Base-by-base conservation (phyloP, 2,329 filamentous ascomycete species). In the Trichoderma atroviride region DNA sequence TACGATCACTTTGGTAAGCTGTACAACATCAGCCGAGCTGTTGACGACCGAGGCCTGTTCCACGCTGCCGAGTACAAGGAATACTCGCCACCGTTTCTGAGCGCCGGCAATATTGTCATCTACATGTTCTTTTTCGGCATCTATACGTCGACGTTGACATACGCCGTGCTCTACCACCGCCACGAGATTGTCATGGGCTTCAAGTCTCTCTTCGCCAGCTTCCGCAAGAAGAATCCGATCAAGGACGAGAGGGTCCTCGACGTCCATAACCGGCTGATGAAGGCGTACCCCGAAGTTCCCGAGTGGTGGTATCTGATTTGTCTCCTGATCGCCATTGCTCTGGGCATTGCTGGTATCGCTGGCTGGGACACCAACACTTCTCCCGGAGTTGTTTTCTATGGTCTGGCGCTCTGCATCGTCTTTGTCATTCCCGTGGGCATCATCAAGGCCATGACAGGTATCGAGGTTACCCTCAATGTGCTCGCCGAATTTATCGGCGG, bases 81-180 rank as follows among this genome's bases (percentile, higher is more conserved):
- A 1, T 88, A 87, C 75, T 87, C 84, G 3, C 84, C 84, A 0
- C 84, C 84, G 0, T 88, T 83, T 72, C 75, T 88, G 31, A 77
- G 82, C 0, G 84, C 86, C 14, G 83, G 81, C 19, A 85, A 84
- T 68, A 75, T 85, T n/a, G 78, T 80, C 35, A 79, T 84, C n/a
- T 88, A 87, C 78, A 79, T 85, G 71, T 85, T 84, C 75, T 87
- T 86, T 78, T 88, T 88, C 69, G 84, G 81, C 62, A 83, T 86
- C 35, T 87, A 87, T 72, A 80, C 85, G 0, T 83, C 85, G 22
- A 83, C 82, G 0, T 75, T 88, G 19, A 83, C 83, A 4, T 86
- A 87, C 67, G 82, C 84, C 29, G 73, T 77, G 22, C 79, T 88
- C 1, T 87, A 86, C 75, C 84, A 88, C 73, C 81, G 84, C 4